These are phyloP conservation scores for Globisporangium camurandrum DNA, from an alignment of 352 stramenopile species.

Conservation along the genomic window DNA sequence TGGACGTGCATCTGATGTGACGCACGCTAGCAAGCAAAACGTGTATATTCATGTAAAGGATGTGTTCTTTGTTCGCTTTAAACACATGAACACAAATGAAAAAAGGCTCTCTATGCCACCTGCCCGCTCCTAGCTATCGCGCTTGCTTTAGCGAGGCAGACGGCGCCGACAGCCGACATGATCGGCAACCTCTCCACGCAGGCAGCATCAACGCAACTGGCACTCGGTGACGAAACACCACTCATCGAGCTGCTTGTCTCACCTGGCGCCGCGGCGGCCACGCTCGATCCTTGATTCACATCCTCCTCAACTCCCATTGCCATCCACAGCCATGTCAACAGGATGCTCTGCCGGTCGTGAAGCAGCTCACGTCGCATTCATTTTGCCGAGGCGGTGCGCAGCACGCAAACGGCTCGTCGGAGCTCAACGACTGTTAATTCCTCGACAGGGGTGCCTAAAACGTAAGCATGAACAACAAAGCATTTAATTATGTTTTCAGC, in stretches of 20 bases:
- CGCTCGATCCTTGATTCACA: not conserved
- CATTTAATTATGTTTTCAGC: slow-evolving; percentile 8
- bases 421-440: not conserved
- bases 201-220: not conserved
- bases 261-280: not conserved
- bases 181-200: not conserved
- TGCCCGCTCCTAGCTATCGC: slow-evolving; percentile 1
- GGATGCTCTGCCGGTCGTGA: slow-evolving; percentile 4
- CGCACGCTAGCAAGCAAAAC: not conserved
- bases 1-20: not conserved
- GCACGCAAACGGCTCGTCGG: not conserved
- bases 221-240: not conserved
- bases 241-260: not conserved
- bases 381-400: not conserved
- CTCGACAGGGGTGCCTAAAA: slow-evolving; percentile 1
- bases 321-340: not conserved
- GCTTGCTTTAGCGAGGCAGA: not conserved
- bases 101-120: not conserved
- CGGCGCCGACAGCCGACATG: not conserved
- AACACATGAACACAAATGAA: not conserved
- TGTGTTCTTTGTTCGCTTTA: not conserved
- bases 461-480: slow-evolving; percentile 5
- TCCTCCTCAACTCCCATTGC: not conserved
- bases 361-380: not conserved
- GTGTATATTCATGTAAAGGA: not conserved